phyloP scores from a whole-genome alignment of 345 rosid genomes.

The Acer saccharum region DNA sequence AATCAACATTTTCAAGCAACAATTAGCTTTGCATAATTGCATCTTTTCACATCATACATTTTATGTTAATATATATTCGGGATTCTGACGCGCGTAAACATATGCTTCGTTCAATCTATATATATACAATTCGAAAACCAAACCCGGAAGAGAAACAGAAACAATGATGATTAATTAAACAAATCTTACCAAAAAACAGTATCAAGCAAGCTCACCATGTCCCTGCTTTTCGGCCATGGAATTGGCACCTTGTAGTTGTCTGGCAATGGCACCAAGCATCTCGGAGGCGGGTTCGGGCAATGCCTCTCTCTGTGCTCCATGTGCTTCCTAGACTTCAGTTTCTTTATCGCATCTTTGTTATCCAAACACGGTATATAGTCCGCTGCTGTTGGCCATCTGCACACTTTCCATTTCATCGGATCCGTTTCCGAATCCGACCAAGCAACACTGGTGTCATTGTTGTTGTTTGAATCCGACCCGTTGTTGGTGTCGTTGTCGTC shows the following conservation, averaged over 20 bases:
- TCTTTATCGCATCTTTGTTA: conserved; percentile 58
- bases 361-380: conserved; percentile 91
- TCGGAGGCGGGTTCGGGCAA: conserved; percentile 69
- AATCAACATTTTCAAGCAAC: too few relatives aligned
- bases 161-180: background rate
- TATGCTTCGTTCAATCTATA: too few relatives aligned
- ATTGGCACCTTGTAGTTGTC: conserved; percentile 63
- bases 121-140: too few relatives aligned
- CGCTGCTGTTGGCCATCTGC: conserved; percentile 46
- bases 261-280: conserved; percentile 76
- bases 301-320: conserved; percentile 95
- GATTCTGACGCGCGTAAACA: too few relatives aligned
- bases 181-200: conserved; percentile 54
- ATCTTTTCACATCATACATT: too few relatives aligned
- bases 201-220: conserved; percentile 80
- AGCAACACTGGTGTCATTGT: background rate
- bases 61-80: too few relatives aligned
- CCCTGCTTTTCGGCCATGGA: conserved; percentile 95
- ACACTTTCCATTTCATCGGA: conserved; percentile 46
- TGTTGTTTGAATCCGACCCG: background rate
- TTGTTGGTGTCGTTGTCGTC: background rate
- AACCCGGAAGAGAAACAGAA: background rate
- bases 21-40: too few relatives aligned
- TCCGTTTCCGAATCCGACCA: conserved; percentile 21
- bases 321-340: conserved; percentile 62